A percentile compares a stretch with the other conserved stretches of the same genome.
These are phyloP conservation scores for Calonectria pteridis DNA, from an alignment of 2,329 filamentous ascomycete species.

Conservation along the genomic window DNA sequence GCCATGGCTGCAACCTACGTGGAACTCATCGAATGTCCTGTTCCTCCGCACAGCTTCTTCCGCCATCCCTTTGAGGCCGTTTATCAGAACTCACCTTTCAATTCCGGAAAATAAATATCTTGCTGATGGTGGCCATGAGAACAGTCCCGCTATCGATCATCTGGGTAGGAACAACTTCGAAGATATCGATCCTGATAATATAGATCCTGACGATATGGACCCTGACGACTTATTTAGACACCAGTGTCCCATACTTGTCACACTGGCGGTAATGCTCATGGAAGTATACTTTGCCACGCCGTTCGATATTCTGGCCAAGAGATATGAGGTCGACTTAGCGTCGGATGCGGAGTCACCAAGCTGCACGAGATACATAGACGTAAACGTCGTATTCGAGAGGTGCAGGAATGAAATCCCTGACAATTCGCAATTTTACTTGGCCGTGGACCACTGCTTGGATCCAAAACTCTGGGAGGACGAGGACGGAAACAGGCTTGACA, in stretches of 20 bases:
- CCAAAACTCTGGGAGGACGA: slow-evolving; percentile 16
- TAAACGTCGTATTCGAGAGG: slow-evolving; percentile 11
- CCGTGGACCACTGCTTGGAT: slow-evolving; percentile 22
- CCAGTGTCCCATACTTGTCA: slow-evolving; percentile 17
- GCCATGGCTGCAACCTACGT: slow-evolving; percentile 22
- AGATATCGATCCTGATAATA: neutral
- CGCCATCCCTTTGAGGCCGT: slow-evolving; percentile 1
- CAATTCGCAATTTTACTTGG: slow-evolving; percentile 18
- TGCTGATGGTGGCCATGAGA: neutral
- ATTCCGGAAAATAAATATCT: neutral
- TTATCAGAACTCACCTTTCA: slow-evolving; percentile 8
- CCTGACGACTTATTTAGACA: slow-evolving; percentile 18
- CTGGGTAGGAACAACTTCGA: neutral
- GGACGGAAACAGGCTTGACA: neutral
- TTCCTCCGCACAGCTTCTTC: slow-evolving; percentile 15
- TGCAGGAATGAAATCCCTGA: slow-evolving; percentile 23
- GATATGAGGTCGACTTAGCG: neutral
- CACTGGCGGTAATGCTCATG: slow-evolving; percentile 17
- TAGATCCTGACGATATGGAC: slow-evolving; percentile 7
- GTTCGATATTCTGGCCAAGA: slow-evolving; percentile 10
- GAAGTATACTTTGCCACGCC: slow-evolving; percentile 25
- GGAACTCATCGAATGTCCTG: slow-evolving; percentile 13
- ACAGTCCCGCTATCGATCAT: neutral
- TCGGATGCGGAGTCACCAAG: neutral
- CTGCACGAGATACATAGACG: neutral